These are phyloP conservation scores for Durio zibethinus DNA, from an alignment of 345 rosid genomes.

Conservation along the genomic window DNA sequence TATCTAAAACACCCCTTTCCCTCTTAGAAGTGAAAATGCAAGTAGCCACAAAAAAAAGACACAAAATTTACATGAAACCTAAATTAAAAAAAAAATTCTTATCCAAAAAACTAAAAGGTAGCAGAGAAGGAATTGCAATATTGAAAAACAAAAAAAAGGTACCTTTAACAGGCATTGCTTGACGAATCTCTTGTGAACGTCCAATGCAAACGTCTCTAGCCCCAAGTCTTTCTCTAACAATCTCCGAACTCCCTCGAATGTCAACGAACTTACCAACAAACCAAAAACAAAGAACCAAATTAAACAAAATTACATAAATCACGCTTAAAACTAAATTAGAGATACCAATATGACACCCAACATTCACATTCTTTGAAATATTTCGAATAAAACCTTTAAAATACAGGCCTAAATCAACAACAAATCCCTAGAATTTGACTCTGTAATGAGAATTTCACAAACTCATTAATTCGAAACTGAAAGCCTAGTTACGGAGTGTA, in stretches of 20 bases:
- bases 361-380: not conserved
- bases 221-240: constrained; percentile 79
- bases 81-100: not conserved
- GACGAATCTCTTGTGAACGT: constrained; percentile 69
- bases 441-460: not conserved
- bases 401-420: not conserved
- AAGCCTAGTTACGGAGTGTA: not conserved
- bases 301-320: not conserved
- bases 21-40: not conserved
- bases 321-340: not conserved
- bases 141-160: not conserved
- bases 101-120: not conserved
- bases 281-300: not conserved
- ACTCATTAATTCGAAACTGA: not conserved
- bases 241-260: constrained; percentile 80
- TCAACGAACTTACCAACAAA: constrained; percentile 42
- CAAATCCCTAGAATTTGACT: not conserved
- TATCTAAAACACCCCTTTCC: not conserved
- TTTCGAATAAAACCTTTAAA: constrained; percentile 3
- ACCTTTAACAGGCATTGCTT: constrained; percentile 62
- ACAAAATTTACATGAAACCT: not conserved
- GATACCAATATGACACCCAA: not conserved
- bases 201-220: constrained; percentile 60
- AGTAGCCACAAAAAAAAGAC: not conserved
- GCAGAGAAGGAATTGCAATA: not conserved